Base-by-base conservation (phyloP, 495 filamentous ascomycete species). In the Cenococcum geophilum region DNA sequence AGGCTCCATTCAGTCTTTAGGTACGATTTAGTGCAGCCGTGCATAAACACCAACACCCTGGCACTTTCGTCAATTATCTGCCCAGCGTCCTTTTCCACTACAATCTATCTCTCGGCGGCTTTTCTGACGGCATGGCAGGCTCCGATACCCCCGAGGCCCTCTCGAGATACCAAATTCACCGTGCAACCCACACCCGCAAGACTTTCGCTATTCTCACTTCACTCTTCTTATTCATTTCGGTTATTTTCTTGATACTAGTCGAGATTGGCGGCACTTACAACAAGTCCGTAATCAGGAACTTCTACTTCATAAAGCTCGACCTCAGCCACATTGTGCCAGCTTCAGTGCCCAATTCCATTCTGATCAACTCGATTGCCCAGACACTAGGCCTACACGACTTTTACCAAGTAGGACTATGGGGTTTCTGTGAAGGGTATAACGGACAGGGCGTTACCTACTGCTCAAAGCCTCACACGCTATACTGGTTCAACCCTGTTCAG, bases 361-460 rank as follows among this genome's bases (percentile, higher is more conserved):
- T 96, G 12, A 87, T 95, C 75, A 96, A 96, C 75, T 86, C 80
- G 57, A 89, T 96, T 59, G 91, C 91, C n/a, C 88, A 87, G 43
- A 86, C 86, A 11, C 80, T 97, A 52, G 92, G 92, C 6, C 77
- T 96, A 18, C 89, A 95, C 65, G 92, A 96, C 74, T 97, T 93
- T 75, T 97, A 97, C 72, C 86, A 89, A 67, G 90, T 95, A 37
- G 92, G 92, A 5, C 72, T 96, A 12, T 97, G 91, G 91, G 84
- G 82, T 37, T 95, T 86, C 71, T 97, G 92, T 67, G 88, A 92
- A 74, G 92, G 92, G 18, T 92, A 90, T 73, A 73, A 84, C 47
- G 77, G 78, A 48, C 74, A 81, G 60, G 88, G 89, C 5, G 85
- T 93, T 54, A 92, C 89, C 9, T 71, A 71, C 61, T 97, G 92